Percentiles rank a stretch among this genome's conserved stretches.
Evolutionary conservation across 2,329 filamentous ascomycete species (phyloP).

Genomic region (Xylariaceae sp.): DNA sequence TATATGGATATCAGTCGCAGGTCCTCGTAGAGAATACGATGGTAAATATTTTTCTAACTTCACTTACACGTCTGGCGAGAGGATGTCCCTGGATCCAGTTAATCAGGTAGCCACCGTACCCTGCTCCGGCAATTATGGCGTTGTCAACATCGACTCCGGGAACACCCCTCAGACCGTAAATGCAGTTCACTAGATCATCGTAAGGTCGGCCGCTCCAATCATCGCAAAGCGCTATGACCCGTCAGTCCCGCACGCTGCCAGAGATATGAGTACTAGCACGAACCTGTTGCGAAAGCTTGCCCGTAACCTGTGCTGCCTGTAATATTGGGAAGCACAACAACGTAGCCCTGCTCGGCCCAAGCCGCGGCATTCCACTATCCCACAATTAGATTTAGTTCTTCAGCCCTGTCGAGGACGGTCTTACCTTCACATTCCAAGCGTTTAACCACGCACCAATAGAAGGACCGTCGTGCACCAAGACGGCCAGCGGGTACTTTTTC

Average conservation of each 20-base stretch:
- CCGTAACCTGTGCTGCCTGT: slow-evolving; percentile 66
- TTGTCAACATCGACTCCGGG: slow-evolving; percentile 61
- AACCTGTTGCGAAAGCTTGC: slow-evolving; percentile 44
- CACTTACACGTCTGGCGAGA: slow-evolving; percentile 52
- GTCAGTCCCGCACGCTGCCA: slow-evolving; percentile 29
- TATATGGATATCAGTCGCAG: background rate
- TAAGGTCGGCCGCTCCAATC: slow-evolving; percentile 62
- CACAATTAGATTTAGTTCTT: background rate
- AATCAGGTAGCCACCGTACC: slow-evolving; percentile 67
- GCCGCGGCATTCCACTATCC: slow-evolving; percentile 60
- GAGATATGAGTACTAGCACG: slow-evolving; percentile 7
- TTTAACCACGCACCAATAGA: slow-evolving; percentile 59
- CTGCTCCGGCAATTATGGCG: slow-evolving; percentile 59
- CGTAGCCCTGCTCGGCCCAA: slow-evolving; percentile 67
- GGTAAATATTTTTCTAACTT: background rate
- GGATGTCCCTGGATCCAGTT: slow-evolving; percentile 64
- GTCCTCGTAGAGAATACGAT: background rate
- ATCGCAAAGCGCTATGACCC: slow-evolving; percentile 55
- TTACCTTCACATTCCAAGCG: slow-evolving; percentile 54
- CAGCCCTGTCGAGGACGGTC: slow-evolving; percentile 11
- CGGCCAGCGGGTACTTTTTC: slow-evolving; percentile 47
- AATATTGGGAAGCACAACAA: slow-evolving; percentile 65
- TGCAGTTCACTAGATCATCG: slow-evolving; percentile 60
- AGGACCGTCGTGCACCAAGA: slow-evolving; percentile 47
- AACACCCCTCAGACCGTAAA: slow-evolving; percentile 53